Conservation (phyloP, 2,329 filamentous ascomycete genomes). For the Stagonosporopsis vannaccii region DNA sequence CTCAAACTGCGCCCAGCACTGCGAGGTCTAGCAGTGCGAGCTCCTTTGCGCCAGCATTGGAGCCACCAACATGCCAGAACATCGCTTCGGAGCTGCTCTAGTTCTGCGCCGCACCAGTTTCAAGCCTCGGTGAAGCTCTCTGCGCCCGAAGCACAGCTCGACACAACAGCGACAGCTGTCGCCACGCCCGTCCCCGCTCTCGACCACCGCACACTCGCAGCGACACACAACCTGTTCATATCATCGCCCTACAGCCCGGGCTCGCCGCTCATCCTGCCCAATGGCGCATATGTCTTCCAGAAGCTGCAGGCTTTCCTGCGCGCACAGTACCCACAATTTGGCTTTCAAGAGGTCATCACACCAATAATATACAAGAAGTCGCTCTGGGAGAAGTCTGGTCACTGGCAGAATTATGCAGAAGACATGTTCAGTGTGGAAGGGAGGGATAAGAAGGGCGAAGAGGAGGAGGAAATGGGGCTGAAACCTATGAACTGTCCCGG, state of each 20-base stretch:
- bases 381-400: slow-evolving; percentile 84
- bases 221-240: slow-evolving; percentile 76
- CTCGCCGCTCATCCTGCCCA: slow-evolving; percentile 83
- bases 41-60: slow-evolving; percentile 15
- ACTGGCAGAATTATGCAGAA: slow-evolving; percentile 88
- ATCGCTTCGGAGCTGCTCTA: slow-evolving; percentile 40
- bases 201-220: slow-evolving; percentile 61
- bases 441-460: slow-evolving; percentile 58
- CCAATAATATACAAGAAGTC: slow-evolving; percentile 91
- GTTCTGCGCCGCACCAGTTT: slow-evolving; percentile 39
- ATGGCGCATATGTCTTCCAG: slow-evolving; percentile 83
- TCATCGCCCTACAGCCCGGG: slow-evolving; percentile 82
- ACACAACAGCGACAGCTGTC: slow-evolving; percentile 38
- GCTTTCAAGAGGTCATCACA: slow-evolving; percentile 87
- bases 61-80: slow-evolving; percentile 12
- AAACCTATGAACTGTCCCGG: slow-evolving; percentile 96
- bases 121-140: slow-evolving; percentile 33
- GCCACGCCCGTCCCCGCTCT: slow-evolving; percentile 49
- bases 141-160: slow-evolving; percentile 34
- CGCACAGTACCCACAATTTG: slow-evolving; percentile 82
- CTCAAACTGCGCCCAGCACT: slow-evolving; percentile 33
- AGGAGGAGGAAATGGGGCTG: slow-evolving; percentile 78
- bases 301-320: slow-evolving; percentile 82
- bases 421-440: slow-evolving; percentile 86
- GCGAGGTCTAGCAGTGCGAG: slow-evolving; percentile 23